Conservation (phyloP, 2,329 filamentous ascomycete species). For the Alternaria rosae region DNA sequence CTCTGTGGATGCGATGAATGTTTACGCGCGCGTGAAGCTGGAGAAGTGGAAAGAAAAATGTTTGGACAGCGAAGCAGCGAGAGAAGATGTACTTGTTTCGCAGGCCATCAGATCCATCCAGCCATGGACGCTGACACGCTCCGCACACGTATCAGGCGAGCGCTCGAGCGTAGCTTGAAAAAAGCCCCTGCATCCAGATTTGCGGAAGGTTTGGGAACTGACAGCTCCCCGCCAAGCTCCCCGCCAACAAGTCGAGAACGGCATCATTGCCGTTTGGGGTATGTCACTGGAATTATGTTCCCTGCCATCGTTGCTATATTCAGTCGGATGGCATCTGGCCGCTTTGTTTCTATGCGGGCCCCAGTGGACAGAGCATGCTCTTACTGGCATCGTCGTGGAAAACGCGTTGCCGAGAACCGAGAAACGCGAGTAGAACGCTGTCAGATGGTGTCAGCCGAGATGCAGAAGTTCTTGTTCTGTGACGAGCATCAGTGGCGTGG, state of each 20-base stretch:
- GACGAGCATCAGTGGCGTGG: conserved; percentile 18
- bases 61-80: conserved; percentile 28
- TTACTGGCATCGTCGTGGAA: conserved; percentile 24
- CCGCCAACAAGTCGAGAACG: conserved; percentile 23
- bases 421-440: conserved; percentile 13
- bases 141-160: conserved; percentile 27
- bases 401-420: conserved; percentile 12
- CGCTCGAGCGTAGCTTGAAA: conserved; percentile 20
- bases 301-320: not conserved
- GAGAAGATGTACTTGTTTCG: conserved; percentile 39
- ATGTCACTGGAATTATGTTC: conserved; percentile 4
- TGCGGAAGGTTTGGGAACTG: conserved; percentile 25
- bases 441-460: conserved; percentile 11
- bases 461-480: conserved; percentile 9
- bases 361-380: conserved; percentile 14
- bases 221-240: conserved; percentile 30
- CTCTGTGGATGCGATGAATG: conserved; percentile 10
- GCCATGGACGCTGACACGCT: conserved; percentile 20
- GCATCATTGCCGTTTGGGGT: conserved; percentile 7
- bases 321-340: conserved; percentile 19
- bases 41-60: conserved; percentile 17
- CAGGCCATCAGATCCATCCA: conserved; percentile 18
- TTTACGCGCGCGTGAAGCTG: conserved; percentile 18
- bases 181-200: conserved; percentile 28
- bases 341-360: conserved; percentile 13